Conservation (phyloP, 768 basidiomycete genomes). For the Mycena haematopus region DNA sequence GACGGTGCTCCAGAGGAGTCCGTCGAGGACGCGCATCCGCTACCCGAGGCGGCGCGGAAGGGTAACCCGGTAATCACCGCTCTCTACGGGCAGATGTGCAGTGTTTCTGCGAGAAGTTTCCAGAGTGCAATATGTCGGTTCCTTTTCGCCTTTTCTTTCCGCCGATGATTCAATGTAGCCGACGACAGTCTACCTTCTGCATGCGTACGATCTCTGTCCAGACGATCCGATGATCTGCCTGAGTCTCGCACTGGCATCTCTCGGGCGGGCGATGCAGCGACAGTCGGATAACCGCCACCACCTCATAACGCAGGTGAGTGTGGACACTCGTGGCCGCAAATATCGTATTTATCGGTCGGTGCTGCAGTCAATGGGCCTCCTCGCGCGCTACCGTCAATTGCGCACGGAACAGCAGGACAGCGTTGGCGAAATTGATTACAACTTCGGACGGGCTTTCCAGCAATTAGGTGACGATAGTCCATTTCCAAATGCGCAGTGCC, state of each 20-base stretch:
- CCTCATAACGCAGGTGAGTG: slow-evolving; percentile 69
- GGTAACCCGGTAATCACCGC: slow-evolving; percentile 73
- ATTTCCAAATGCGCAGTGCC: background rate
- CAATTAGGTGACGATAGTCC: slow-evolving; percentile 7
- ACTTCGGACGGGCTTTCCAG: slow-evolving; percentile 20
- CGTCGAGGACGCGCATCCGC: slow-evolving; percentile 9
- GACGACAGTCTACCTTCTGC: slow-evolving; percentile 79
- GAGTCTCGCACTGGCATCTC: slow-evolving; percentile 82
- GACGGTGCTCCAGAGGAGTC: slow-evolving; percentile 42
- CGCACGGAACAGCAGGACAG: slow-evolving; percentile 11
- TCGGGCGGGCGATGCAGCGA: slow-evolving; percentile 89
- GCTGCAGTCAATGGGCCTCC: slow-evolving; percentile 66
- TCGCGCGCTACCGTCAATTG: slow-evolving; percentile 45
- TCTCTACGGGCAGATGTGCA: slow-evolving; percentile 84
- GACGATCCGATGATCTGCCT: slow-evolving; percentile 89
- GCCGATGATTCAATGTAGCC: background rate
- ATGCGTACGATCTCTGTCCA: slow-evolving; percentile 86
- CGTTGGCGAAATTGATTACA: slow-evolving; percentile 17
- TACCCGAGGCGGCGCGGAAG: slow-evolving; percentile 65
- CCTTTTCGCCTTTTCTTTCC: background rate
- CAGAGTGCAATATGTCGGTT: slow-evolving; percentile 76
- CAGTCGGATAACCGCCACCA: slow-evolving; percentile 96
- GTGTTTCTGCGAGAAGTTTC: slow-evolving; percentile 82
- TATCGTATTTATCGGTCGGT: background rate
- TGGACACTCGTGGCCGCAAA: background rate